These are phyloP conservation scores for Pichia norvegensis DNA, from an alignment of 1,139 yeast species.

Conservation along the genomic window DNA sequence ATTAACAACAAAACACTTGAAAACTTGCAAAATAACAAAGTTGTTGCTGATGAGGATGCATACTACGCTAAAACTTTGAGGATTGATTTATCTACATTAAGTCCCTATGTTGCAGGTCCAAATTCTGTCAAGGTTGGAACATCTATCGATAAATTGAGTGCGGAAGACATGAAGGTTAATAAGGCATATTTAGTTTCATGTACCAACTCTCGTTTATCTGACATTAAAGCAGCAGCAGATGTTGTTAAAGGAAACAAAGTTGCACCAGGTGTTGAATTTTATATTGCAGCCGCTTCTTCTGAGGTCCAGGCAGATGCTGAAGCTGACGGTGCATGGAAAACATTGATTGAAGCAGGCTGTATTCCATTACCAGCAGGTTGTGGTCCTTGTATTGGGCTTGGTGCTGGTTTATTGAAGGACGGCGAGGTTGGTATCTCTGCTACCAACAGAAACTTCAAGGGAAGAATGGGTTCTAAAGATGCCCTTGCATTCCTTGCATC, in stretches of 20 bases:
- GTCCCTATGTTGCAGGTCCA: conserved; percentile 95
- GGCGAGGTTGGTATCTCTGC: conserved; percentile 99
- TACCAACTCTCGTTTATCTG: conserved; percentile 89
- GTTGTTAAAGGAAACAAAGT: conserved; percentile 74
- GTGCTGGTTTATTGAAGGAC: conserved; percentile 83
- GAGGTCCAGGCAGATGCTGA: conserved; percentile 91
- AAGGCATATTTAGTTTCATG: conserved; percentile 98
- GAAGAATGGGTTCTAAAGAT: conserved; percentile 97
- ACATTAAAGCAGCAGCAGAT: conserved; percentile 89
- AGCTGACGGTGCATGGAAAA: conserved; percentile 85
- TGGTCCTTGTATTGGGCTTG: conserved; percentile 98
- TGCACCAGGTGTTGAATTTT: conserved; percentile 85
- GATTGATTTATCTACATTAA: conserved; percentile 71
- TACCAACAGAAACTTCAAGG: conserved; percentile 96
- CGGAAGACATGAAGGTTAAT: conserved; percentile 67
- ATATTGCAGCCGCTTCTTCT: conserved; percentile 95
- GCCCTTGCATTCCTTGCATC: conserved; percentile 94
- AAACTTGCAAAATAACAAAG: conserved; percentile 33
- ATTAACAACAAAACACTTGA: conserved; percentile 56
- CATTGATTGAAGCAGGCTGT: conserved; percentile 85
- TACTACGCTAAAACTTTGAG: conserved; percentile 79
- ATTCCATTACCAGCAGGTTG: conserved; percentile 96
- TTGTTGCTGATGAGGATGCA: conserved; percentile 66
- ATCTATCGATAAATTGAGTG: conserved; percentile 66
- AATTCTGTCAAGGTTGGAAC: conserved; percentile 89